Evolutionary conservation across 1,139 yeast genomes (phyloP).

Genomic region (Yamadazyma triangularis): DNA sequence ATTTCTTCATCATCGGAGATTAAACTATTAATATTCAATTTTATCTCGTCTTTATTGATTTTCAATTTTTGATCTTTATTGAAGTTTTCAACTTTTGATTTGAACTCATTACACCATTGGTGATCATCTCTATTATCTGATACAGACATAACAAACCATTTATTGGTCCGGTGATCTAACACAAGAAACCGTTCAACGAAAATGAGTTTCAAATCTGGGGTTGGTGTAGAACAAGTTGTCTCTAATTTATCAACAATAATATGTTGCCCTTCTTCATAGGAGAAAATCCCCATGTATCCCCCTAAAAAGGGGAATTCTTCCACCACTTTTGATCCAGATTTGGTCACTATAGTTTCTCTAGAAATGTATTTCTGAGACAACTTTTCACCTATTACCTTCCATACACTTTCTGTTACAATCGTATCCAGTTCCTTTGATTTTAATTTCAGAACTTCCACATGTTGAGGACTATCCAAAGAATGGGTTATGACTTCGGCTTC

Average conservation of each 20-base stretch:
- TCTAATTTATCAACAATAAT: constrained; percentile 29
- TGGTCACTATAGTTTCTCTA: constrained; percentile 15
- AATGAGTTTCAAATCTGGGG: constrained; percentile 75
- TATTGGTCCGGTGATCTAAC: constrained; percentile 43
- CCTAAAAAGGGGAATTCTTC: constrained; percentile 73
- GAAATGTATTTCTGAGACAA: constrained; percentile 20
- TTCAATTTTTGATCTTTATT: constrained; percentile 1
- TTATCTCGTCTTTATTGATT: constrained; percentile 12
- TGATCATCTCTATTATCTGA: constrained; percentile 19
- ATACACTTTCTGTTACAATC: constrained; percentile 10
- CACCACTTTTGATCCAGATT: constrained; percentile 8
- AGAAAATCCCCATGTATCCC: constrained; percentile 79
- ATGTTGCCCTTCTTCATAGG: constrained; percentile 78
- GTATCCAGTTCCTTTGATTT: constrained; percentile 7
- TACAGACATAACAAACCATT: constrained; percentile 55
- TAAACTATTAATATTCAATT: too few relatives aligned
- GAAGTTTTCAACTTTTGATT: constrained; percentile 9
- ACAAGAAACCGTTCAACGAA: constrained; percentile 65
- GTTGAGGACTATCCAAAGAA: constrained; percentile 41
- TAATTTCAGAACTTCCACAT: constrained; percentile 16
- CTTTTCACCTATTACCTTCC: constrained; percentile 21
- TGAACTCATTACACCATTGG: constrained; percentile 30
- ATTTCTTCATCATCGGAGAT: constrained; percentile 16
- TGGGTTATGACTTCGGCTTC: constrained; percentile 62
- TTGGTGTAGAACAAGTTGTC: constrained; percentile 23